A percentile compares a stretch with the other conserved stretches of the same genome.
Evolutionary conservation across 768 basidiomycete genomes (phyloP).

Genomic region (Collybia mongolica): DNA sequence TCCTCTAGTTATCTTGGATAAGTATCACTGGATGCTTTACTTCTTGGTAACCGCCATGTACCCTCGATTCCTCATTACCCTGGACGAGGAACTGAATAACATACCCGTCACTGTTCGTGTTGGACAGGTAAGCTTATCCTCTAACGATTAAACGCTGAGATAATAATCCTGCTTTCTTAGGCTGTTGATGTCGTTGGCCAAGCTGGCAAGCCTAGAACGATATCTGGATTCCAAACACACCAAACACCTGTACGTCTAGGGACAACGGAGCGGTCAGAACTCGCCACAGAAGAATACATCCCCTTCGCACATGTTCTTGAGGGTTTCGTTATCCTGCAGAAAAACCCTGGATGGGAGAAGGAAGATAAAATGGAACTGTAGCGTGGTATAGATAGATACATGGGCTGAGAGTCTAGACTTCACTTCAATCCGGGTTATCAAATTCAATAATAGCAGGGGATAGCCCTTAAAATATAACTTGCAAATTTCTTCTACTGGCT

Average conservation of each 20-base stretch:
- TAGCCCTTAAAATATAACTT: no score
- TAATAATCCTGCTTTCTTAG: constrained; percentile 32
- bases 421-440: no score
- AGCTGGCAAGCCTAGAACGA: constrained; percentile 95
- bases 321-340: constrained; percentile 88
- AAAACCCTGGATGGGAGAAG: constrained; percentile 88
- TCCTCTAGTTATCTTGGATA: constrained; percentile 83
- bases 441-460: no score
- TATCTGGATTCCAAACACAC: constrained; percentile 98
- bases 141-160: background rate
- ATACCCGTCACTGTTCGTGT: constrained; percentile 92
- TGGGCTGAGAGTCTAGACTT: no score
- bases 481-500: no score
- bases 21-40: constrained; percentile 98
- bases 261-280: constrained; percentile 90
- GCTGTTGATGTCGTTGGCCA: constrained; percentile 98
- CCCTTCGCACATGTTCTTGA: constrained; percentile 89
- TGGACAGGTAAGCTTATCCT: constrained; percentile 60
- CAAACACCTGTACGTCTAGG: constrained; percentile 94
- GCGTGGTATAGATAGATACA: constrained; percentile 6
- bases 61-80: constrained; percentile 96
- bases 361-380: constrained; percentile 85
- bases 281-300: constrained; percentile 96
- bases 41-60: constrained; percentile 97
- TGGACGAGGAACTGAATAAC: constrained; percentile 87